Evolutionary conservation across 1,139 yeast species (phyloP), one percentile per base, ranked within the genome.

Genomic region (Meyerozyma athensensis): DNA sequence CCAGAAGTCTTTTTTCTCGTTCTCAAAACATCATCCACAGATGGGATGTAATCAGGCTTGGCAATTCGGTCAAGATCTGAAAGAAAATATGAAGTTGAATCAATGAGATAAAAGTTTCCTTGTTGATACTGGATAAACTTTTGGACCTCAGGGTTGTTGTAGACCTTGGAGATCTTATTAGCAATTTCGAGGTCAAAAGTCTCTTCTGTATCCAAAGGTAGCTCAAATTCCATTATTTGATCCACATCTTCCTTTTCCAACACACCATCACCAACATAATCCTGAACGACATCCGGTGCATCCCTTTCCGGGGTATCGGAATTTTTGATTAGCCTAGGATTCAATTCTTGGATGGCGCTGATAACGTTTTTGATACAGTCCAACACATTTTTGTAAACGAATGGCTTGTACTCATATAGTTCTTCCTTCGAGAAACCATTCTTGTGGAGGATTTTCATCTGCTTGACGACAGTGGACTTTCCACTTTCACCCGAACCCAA

Each of bases 1-100:
- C 97, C 97, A 1, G 95, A 84, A 0, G 97, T 89, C 63, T 86
- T 89, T 56, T 86, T 86, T 64, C 97, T 80, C 8, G 96, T 87
- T 47, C 95, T 73, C 46, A 89, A 70, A 32, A 89, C 79, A 61
- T 89, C 97, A 37, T 79, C 76, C 18, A 77, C 82, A 17, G 75
- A 73, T 2, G 97, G 97, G 13, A 80, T 54, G 56, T 85, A 89
- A 41, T 74, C 72, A 1, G 74, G 68, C 17, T 65, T 56, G 3
- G 81, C 64, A 35, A 89, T 81, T 47, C 96, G 69, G 24, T 69
- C 71, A 34, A 87, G 59, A 52, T 81, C 81, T 24, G 78, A 73
- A 50, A 87, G 74, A 56, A 89, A 87, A 58, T 90, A 90, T 39
- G 74, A 70, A 1, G 96, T 90, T 5, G 95, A 86, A 57, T 90